Conservation (phyloP, 148 eudicot genomes). For the Chenopodium album region DNA sequence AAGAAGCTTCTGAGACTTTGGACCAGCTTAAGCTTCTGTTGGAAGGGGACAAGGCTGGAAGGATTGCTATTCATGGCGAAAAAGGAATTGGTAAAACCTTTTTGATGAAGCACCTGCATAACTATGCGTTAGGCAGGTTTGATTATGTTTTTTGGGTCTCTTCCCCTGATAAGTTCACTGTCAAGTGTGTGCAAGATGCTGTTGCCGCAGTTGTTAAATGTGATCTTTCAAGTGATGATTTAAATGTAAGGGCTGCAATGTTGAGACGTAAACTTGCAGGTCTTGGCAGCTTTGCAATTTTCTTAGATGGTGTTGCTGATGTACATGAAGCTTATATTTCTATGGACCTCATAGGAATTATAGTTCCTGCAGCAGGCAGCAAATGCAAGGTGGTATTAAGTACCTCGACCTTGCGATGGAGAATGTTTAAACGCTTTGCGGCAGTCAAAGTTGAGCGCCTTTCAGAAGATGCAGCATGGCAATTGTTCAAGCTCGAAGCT, state of each 20-base stretch:
- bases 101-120: constrained; percentile 23
- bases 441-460: constrained; percentile 9
- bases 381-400: constrained; percentile 17
- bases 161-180: constrained; percentile 4
- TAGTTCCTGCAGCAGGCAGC: constrained; percentile 11
- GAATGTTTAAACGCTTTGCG: not conserved
- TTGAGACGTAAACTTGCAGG: not conserved
- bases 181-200: constrained; percentile 17
- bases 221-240: constrained; percentile 6
- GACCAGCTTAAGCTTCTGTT: constrained; percentile 10
- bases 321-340: constrained; percentile 7
- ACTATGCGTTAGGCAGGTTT: constrained; percentile 11
- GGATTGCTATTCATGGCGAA: constrained; percentile 18
- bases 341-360: constrained; percentile 11
- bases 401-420: constrained; percentile 1
- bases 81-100: constrained; percentile 17
- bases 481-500: constrained; percentile 10
- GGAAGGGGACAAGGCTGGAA: not conserved
- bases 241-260: constrained; percentile 1
- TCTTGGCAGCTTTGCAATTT: constrained; percentile 17
- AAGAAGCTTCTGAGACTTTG: not conserved
- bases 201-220: constrained; percentile 16
- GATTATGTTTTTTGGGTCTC: constrained; percentile 22
- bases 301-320: constrained; percentile 10
- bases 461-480: constrained; percentile 2